Conservation (phyloP, 1,139 yeast species). For the Scheffersomyces parashehatae region DNA sequence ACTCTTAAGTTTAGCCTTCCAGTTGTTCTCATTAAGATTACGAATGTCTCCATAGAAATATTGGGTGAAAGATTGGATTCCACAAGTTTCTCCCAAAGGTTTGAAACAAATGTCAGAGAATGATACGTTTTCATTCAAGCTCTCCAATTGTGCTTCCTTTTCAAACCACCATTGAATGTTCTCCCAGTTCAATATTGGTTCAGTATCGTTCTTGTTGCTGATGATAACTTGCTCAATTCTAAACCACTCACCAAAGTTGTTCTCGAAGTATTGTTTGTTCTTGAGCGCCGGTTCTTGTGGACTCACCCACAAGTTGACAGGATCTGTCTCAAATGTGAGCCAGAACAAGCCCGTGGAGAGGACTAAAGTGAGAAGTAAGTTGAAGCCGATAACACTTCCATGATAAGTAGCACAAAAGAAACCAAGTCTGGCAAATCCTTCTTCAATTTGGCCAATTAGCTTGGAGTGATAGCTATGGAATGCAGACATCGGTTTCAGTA, state of each 20-base stretch:
- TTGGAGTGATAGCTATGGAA: constrained; percentile 1
- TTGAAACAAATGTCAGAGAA: constrained; percentile 79
- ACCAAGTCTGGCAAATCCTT: constrained; percentile 49
- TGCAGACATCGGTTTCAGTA: constrained; percentile 1
- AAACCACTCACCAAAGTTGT: constrained; percentile 87
- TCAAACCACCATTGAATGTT: constrained; percentile 86
- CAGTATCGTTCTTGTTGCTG: constrained; percentile 59
- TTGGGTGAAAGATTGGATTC: constrained; percentile 87
- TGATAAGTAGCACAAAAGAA: constrained; percentile 61
- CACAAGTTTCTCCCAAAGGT: constrained; percentile 78
- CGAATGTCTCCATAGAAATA: constrained; percentile 71
- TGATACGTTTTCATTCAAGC: constrained; percentile 23
- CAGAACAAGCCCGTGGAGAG: constrained; percentile 55
- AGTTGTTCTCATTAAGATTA: constrained; percentile 49
- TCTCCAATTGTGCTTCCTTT: constrained; percentile 58
- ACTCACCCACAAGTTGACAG: constrained; percentile 88
- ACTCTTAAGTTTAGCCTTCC: constrained; percentile 53
- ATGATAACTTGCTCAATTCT: constrained; percentile 83
- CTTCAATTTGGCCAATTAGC: constrained; percentile 20
- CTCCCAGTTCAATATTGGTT: constrained; percentile 63
- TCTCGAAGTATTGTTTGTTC: constrained; percentile 72
- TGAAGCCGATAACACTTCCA: constrained; percentile 46
- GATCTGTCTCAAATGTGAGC: constrained; percentile 71
- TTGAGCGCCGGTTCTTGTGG: constrained; percentile 70
- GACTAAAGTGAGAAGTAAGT: constrained; percentile 44